phyloP scores from a whole-genome alignment of 2,329 filamentous ascomycete species.

The Leptographium procerum region DNA sequence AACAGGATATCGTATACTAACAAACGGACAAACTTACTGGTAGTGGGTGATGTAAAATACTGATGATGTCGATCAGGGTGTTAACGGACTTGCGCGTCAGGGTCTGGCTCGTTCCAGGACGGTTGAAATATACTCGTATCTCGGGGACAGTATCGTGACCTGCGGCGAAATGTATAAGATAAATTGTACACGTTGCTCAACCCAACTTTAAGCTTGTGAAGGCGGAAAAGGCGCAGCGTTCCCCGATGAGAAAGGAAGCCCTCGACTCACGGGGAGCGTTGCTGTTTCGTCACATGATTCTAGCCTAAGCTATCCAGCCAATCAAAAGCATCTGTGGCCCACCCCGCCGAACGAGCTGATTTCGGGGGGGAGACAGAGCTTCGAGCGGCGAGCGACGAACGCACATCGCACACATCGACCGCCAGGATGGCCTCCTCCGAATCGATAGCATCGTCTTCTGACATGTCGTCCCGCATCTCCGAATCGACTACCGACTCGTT shows the following conservation, averaged over 20 bases:
- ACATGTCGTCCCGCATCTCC: neutral
- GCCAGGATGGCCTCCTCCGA: neutral
- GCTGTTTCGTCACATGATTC: neutral
- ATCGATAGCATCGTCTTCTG: conserved; percentile 2
- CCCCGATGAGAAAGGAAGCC: neutral
- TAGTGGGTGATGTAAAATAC: too few relatives aligned
- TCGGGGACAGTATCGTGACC: neutral
- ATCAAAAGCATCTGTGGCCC: neutral
- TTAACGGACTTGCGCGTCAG: neutral
- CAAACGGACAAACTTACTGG: neutral
- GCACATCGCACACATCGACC: neutral
- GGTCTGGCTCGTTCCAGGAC: neutral
- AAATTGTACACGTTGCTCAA: neutral
- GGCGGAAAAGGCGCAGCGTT: neutral
- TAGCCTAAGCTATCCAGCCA: neutral
- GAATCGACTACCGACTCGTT: conserved; percentile 33
- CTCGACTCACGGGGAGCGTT: neutral
- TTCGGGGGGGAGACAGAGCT: neutral
- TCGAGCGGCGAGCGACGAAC: neutral
- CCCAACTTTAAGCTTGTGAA: neutral
- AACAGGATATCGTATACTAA: neutral
- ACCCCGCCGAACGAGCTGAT: neutral
- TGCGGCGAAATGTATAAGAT: neutral
- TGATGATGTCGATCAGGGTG: neutral
- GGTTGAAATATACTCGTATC: neutral